These are phyloP conservation scores for Kodamaea sagamina DNA, from an alignment of 805 yeast genomes.

Conservation along the genomic window DNA sequence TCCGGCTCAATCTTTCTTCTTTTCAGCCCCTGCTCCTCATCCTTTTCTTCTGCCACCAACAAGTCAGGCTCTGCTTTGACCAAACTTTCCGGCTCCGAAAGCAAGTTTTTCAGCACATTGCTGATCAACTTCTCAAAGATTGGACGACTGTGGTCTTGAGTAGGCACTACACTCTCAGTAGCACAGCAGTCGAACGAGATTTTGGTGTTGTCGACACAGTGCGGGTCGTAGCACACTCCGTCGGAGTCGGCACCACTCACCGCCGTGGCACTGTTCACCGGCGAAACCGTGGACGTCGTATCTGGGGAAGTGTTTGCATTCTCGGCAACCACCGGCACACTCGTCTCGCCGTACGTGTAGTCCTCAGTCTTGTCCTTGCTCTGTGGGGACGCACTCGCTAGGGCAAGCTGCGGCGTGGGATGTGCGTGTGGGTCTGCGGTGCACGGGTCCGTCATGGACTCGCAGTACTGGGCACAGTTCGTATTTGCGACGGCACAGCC, in stretches of 20 bases:
- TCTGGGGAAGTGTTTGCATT: no score
- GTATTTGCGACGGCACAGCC: conserved; percentile 1
- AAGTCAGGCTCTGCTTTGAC: conserved; percentile 11
- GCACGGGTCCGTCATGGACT: conserved; percentile 11
- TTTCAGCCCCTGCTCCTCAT: conserved; percentile 4
- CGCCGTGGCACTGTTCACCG: no score
- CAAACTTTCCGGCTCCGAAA: conserved; percentile 14
- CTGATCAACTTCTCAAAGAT: conserved; percentile 42
- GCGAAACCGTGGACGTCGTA: no score
- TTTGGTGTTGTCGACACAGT: conserved; percentile 9
- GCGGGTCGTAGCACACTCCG: conserved; percentile 14
- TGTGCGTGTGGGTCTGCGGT: conserved; percentile 10
- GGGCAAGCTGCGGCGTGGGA: neutral
- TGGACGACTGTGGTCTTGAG: conserved; percentile 16
- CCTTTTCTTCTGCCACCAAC: conserved; percentile 9
- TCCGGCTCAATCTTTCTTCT: conserved; percentile 10
- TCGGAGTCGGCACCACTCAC: conserved; percentile 9
- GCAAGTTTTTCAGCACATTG: conserved; percentile 35
- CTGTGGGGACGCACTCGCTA: neutral
- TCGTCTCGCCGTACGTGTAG: neutral
- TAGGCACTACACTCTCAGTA: neutral
- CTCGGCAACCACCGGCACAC: no score
- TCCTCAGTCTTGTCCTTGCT: neutral
- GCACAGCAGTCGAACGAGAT: conserved; percentile 12
- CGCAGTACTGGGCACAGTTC: conserved; percentile 11